Base-by-base conservation (phyloP, 2,329 filamentous ascomycete genomes). In the Dactylellina sp. region DNA sequence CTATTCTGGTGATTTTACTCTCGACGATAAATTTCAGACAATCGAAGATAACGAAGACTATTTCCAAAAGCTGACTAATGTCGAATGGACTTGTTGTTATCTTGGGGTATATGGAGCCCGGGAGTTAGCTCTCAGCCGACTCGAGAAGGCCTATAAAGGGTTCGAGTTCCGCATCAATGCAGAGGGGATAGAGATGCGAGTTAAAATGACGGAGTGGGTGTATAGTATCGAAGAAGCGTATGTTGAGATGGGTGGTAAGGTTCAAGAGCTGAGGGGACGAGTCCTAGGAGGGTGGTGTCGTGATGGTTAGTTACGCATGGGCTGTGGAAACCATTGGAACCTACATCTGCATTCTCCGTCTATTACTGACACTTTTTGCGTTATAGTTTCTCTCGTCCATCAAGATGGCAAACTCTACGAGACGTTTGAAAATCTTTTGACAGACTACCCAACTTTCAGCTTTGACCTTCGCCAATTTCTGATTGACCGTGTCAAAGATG, bases 171-270 rank as follows among this genome's bases (percentile, higher is more conserved):
- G 56, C 3, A 62, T 50, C 5, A 74, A 74, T 16, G 12, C 35
- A 2, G 25, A 11, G n/a, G 70, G 55, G 12, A 55, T 56, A 35
- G 25, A 25, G 4, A 61, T 50, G 55, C 61, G 70, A 24, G 18
- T 66, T 14, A 61, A 66, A 40, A 66, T 74, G 61, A 74, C 70
- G 1, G 52, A 66, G n/a, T 74, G 61, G 61, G 44, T 57, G n/a
- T 74, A 74, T 16, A 44, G 47, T 6, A 18, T 74, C 1, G 32
- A 74, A 16, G 70, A 74, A 6, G 18, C 11, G 1, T 66, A 37
- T 39, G 16, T 74, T 24, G 46, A 66, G 11, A 12, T 47, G 4
- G 70, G 55, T n/a, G 70, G 61, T 5, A 62, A 61, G 24, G 35
- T 74, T 50, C 61, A 66, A 35, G 14, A 35, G 0, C 25, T 74